These are phyloP conservation scores for Pythium rishiriense DNA, from an alignment of 352 stramenopile species.

Conservation along the genomic window DNA sequence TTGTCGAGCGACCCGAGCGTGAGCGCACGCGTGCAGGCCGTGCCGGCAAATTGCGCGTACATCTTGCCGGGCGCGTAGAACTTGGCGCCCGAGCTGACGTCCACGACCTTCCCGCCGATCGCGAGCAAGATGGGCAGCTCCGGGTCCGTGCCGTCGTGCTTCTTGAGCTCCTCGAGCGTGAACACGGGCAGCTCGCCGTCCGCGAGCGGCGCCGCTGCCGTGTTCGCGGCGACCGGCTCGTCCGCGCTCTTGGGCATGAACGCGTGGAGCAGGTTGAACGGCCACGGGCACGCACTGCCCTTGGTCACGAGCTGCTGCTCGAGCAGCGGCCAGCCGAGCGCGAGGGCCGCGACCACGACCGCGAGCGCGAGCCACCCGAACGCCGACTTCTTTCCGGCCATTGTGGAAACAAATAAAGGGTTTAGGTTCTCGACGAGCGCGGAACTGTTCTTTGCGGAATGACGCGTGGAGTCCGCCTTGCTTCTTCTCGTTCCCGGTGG, in stretches of 20 bases:
- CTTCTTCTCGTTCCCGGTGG: background rate
- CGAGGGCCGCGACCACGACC: conserved; percentile 53
- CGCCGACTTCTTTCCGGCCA: conserved; percentile 18
- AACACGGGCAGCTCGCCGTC: conserved; percentile 42
- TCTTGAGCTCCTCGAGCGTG: conserved; percentile 63
- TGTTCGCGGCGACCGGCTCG: conserved; percentile 22
- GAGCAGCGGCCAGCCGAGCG: conserved; percentile 68
- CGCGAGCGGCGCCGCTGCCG: conserved; percentile 18
- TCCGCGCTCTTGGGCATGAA: conserved; percentile 19
- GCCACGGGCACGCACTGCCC: conserved; percentile 65
- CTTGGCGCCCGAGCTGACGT: conserved; percentile 67
- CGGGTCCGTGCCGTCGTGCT: conserved; percentile 71
- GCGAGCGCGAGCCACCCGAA: conserved; percentile 51
- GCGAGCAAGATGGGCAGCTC: conserved; percentile 65
- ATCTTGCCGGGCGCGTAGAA: conserved; percentile 76
- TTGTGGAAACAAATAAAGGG: too few relatives aligned
- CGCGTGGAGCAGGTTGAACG: conserved; percentile 50
- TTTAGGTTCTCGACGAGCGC: background rate
- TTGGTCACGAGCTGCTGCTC: conserved; percentile 59
- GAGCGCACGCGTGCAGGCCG: conserved; percentile 74
- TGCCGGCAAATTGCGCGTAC: conserved; percentile 78
- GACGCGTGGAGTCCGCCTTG: conserved; percentile 3
- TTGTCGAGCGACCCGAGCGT: conserved; percentile 69
- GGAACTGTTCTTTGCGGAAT: conserved; percentile 2
- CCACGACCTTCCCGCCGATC: conserved; percentile 76